phyloP scores from a whole-genome alignment of 2,329 filamentous ascomycete species.

The Fusarium luffae region DNA sequence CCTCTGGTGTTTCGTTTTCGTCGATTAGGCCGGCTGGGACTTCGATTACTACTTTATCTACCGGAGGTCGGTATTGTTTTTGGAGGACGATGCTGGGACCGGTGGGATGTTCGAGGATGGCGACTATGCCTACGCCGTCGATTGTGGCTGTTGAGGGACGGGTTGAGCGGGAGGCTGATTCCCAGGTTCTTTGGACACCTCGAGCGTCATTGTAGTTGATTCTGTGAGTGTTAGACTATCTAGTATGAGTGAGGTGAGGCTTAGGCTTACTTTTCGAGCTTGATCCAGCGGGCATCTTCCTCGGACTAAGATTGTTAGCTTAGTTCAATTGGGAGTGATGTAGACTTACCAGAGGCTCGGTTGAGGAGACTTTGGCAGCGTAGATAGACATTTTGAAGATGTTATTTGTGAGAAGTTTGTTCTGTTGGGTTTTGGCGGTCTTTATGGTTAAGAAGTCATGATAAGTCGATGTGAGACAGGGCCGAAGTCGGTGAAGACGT shows the following conservation, averaged over 20 bases:
- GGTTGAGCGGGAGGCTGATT: constrained; percentile 77
- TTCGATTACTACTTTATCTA: constrained; percentile 70
- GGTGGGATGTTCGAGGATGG: constrained; percentile 68
- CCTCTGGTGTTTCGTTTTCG: constrained; percentile 68
- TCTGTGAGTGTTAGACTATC: constrained; percentile 51
- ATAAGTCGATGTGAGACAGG: constrained; percentile 5
- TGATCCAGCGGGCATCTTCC: constrained; percentile 68
- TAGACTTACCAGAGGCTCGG: constrained; percentile 57
- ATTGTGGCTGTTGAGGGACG: constrained; percentile 69
- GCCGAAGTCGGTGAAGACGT: constrained; percentile 39
- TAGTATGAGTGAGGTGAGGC: neutral
- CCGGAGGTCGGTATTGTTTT: constrained; percentile 73
- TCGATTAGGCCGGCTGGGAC: constrained; percentile 74
- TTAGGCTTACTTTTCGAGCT: constrained; percentile 63
- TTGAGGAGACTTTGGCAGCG: constrained; percentile 57
- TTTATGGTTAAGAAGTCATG: constrained; percentile 9
- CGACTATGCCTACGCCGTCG: constrained; percentile 79
- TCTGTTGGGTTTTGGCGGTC: neutral
- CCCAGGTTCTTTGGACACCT: constrained; percentile 72
- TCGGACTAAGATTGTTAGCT: constrained; percentile 52
- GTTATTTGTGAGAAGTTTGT: neutral
- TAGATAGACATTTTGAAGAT: constrained; percentile 53
- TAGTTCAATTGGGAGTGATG: neutral
- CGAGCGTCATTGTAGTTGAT: constrained; percentile 73
- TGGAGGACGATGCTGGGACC: constrained; percentile 70